These are phyloP conservation scores for Pyrenophora graminea DNA, from an alignment of 2,329 filamentous ascomycete species.

Conservation along the genomic window DNA sequence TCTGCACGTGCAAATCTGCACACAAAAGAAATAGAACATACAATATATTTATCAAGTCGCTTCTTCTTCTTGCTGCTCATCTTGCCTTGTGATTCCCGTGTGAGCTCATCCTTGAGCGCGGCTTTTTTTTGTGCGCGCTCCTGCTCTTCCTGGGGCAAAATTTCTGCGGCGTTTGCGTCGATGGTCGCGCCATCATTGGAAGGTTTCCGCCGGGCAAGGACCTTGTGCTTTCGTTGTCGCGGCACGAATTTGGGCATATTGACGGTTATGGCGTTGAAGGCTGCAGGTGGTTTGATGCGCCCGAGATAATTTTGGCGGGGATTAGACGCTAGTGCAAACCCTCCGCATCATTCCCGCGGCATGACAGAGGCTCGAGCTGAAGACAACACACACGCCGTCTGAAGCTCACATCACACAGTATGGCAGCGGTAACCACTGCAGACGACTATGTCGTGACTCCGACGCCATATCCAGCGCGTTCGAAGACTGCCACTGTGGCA, in stretches of 20 bases:
- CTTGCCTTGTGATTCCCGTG: conserved; percentile 57
- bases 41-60: conserved; percentile 70
- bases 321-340: conserved; percentile 27
- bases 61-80: conserved; percentile 69
- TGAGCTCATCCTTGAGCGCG: conserved; percentile 59
- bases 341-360: conserved; percentile 21
- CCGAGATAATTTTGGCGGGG: conserved; percentile 46
- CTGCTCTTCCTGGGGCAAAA: conserved; percentile 54
- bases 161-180: conserved; percentile 60
- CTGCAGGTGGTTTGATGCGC: conserved; percentile 5
- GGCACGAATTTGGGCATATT: conserved; percentile 52
- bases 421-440: conserved; percentile 14
- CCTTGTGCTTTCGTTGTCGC: conserved; percentile 64
- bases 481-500: conserved; percentile 58
- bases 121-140: conserved; percentile 59
- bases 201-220: conserved; percentile 64
- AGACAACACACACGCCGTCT: not conserved
- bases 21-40: conserved; percentile 36
- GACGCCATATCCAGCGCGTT: conserved; percentile 69
- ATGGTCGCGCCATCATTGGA: conserved; percentile 45
- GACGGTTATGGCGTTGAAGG: conserved; percentile 15
- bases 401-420: conserved; percentile 1
- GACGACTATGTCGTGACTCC: conserved; percentile 29
- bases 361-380: not conserved
- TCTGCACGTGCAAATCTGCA: not conserved